phyloP scores from a whole-genome alignment of 345 rosid genomes.

The Leavenworthia alabamica region DNA sequence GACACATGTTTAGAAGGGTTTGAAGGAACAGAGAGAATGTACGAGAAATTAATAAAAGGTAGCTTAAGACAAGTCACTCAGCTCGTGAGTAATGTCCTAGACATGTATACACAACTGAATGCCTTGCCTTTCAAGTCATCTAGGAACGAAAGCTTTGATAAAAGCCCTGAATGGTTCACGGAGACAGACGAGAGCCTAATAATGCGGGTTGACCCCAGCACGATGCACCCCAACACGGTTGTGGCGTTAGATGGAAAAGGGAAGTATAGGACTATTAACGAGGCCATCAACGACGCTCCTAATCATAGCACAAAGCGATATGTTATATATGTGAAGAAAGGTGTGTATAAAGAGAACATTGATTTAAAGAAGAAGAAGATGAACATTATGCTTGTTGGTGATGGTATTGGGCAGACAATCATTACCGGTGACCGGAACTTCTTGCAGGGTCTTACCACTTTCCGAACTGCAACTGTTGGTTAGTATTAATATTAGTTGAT shows the following conservation, averaged over 20 bases:
- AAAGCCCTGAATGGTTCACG: constrained; percentile 56
- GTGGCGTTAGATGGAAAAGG: constrained; percentile 77
- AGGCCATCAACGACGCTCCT: constrained; percentile 68
- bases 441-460: constrained; percentile 90
- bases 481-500: constrained; percentile 8
- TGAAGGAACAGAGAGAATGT: constrained; percentile 68
- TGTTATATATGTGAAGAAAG: constrained; percentile 61
- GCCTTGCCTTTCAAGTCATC: constrained; percentile 60
- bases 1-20: constrained; percentile 92
- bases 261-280: constrained; percentile 50
- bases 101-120: constrained; percentile 51
- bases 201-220: constrained; percentile 20
- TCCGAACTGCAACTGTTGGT: constrained; percentile 94
- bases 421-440: constrained; percentile 68
- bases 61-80: constrained; percentile 79
- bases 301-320: constrained; percentile 58
- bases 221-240: constrained; percentile 38
- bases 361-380: constrained; percentile 67
- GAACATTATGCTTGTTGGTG: constrained; percentile 70
- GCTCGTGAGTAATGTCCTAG: constrained; percentile 51
- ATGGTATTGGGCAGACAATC: constrained; percentile 62
- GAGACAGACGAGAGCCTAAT: constrained; percentile 52
- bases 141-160: constrained; percentile 18
- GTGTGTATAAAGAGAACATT: constrained; percentile 70
- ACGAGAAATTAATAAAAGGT: constrained; percentile 51